A percentile compares a stretch with the other conserved stretches of the same genome.
Evolutionary conservation across 805 yeast species (phyloP).

Genomic region (Jamesozyma jinghongensis): DNA sequence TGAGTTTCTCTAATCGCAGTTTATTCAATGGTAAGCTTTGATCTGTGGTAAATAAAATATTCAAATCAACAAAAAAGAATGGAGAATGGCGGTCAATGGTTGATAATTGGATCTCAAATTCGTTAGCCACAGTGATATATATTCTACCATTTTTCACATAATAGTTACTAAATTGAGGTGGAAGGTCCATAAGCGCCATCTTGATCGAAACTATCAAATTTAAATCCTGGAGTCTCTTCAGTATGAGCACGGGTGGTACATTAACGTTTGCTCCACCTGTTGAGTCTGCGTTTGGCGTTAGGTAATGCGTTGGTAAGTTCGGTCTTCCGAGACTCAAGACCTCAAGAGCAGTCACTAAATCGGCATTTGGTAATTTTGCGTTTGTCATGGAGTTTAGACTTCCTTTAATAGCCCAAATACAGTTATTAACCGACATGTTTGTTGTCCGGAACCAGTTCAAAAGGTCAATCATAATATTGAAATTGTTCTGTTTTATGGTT

Average conservation of each 20-base stretch:
- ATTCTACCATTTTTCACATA: slow-evolving; percentile 69
- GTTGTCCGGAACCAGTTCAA: slow-evolving; percentile 82
- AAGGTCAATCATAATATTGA: slow-evolving; percentile 71
- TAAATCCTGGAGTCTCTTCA: slow-evolving; percentile 55
- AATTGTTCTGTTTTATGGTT: slow-evolving; percentile 51
- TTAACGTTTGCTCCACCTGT: background rate
- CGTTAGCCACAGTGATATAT: slow-evolving; percentile 49
- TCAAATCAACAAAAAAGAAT: slow-evolving; percentile 70
- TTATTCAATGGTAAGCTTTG: slow-evolving; percentile 21
- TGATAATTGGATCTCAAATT: slow-evolving; percentile 71
- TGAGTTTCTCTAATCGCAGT: slow-evolving; percentile 23
- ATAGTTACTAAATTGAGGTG: slow-evolving; percentile 55
- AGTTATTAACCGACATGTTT: slow-evolving; percentile 56
- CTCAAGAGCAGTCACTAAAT: slow-evolving; percentile 76
- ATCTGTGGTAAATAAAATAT: slow-evolving; percentile 40
- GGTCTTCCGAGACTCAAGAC: slow-evolving; percentile 76
- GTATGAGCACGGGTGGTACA: slow-evolving; percentile 46
- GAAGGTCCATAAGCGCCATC: slow-evolving; percentile 62
- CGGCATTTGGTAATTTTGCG: slow-evolving; percentile 91
- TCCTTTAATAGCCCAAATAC: slow-evolving; percentile 58
- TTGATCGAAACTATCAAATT: slow-evolving; percentile 66
- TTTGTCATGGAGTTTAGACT: slow-evolving; percentile 53
- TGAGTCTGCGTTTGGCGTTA: slow-evolving; percentile 32
- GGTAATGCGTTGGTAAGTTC: slow-evolving; percentile 54
- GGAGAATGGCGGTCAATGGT: slow-evolving; percentile 61